These are phyloP conservation scores for Neurospora pannonica DNA, from an alignment of 495 filamentous ascomycete genomes.

Conservation along the genomic window DNA sequence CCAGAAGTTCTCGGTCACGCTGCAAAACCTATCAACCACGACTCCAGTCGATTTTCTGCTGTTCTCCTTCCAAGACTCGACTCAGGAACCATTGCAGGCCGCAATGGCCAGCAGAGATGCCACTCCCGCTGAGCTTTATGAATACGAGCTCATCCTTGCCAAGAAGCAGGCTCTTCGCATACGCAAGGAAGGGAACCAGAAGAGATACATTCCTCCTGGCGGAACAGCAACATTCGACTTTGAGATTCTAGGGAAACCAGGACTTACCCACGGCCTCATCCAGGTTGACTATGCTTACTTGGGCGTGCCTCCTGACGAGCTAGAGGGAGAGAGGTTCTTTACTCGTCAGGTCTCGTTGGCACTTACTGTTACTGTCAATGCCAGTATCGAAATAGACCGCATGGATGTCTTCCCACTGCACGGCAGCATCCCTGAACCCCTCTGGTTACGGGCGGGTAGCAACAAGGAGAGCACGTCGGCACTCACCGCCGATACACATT, in stretches of 20 bases:
- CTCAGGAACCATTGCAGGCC: constrained; percentile 62
- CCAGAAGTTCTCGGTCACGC: constrained; percentile 64
- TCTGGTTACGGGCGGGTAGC: constrained; percentile 30
- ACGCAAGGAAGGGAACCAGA: constrained; percentile 42
- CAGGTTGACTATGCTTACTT: constrained; percentile 77
- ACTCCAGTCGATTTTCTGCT: constrained; percentile 73
- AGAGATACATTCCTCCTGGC: constrained; percentile 56
- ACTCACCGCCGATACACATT: constrained; percentile 50
- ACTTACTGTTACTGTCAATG: constrained; percentile 82
- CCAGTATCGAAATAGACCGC: constrained; percentile 68
- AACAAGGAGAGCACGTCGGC: constrained; percentile 13
- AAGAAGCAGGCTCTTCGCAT: constrained; percentile 65
- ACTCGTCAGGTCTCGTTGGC: constrained; percentile 77
- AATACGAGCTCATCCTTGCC: constrained; percentile 68
- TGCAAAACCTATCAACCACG: constrained; percentile 63
- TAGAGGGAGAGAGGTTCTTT: constrained; percentile 61
- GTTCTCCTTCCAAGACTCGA: constrained; percentile 85
- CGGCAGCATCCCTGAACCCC: constrained; percentile 36
- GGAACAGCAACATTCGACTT: constrained; percentile 65
- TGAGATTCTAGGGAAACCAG: constrained; percentile 76
- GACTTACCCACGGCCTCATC: constrained; percentile 69
- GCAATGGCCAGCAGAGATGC: constrained; percentile 68
- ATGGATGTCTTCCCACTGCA: constrained; percentile 70
- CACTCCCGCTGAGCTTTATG: constrained; percentile 67
- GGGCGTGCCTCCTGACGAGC: constrained; percentile 50